Evolutionary conservation across 495 filamentous ascomycete genomes (phyloP), one percentile per base, ranked within the genome.

Genomic region (Jackrogersella multiformis): DNA sequence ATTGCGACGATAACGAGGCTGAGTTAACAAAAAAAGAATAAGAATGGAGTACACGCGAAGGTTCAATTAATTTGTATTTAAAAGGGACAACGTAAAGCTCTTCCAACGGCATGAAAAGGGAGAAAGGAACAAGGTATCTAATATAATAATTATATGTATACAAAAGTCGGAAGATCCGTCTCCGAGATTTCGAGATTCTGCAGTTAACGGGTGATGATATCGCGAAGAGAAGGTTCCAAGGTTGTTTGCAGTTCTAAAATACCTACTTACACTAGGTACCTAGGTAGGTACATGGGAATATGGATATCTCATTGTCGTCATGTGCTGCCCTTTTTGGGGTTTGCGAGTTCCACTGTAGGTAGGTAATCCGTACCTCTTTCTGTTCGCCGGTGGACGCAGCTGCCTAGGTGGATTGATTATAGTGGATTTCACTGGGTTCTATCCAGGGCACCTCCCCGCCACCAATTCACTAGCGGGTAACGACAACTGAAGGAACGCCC

Each of bases 251-350:
- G 38, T 36, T 24, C 9, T 42, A n/a, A n/a, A n/a, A n/a, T n/a
- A n/a, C n/a, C n/a, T n/a, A n/a, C n/a, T n/a, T n/a, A n/a, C n/a
- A n/a, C n/a, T n/a, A n/a, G n/a, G n/a, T n/a, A n/a, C n/a, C n/a
- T n/a, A n/a, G n/a, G n/a, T n/a, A n/a, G n/a, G n/a, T n/a, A n/a
- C n/a, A n/a, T n/a, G 28, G 15, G 3, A 30, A 20, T 8, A 18
- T 36, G 23, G 20, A 49, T 49, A 45, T 63, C 57, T 63, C 66
- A 62, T 58, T 69, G 66, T 60, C 60, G 60, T 69, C 66, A 69
- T 64, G 59, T 59, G 59, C 54, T 41, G 51, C 49, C 44, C 48
- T 54, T 48, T 64, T 30, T 30, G 26, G 26, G 13, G 32, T n/a
- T 15, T 30, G 34, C 34, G 12, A 54, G 8, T 21, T 39, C 23